Base-by-base conservation (phyloP, 805 yeast genomes). In the Lipomyces yamadae region DNA sequence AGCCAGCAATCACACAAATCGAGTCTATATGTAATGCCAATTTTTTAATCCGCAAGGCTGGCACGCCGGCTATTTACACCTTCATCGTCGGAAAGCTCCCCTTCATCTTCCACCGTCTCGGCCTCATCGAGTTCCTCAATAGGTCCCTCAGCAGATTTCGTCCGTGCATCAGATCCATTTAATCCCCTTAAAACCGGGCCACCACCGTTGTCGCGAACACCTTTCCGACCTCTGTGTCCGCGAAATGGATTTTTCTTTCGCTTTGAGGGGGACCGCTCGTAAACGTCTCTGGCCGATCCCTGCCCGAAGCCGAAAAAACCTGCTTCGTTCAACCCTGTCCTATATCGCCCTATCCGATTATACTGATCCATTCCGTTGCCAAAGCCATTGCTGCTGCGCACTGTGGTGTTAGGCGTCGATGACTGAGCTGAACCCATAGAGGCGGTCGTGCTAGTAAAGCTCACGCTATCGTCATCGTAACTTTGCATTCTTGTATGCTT, bases 41-140 rank as follows among this genome's bases (percentile, higher is more conserved):
- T 24, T 13, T 11, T 15, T 42, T 42, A 42, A 42, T 42, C 48
- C 8, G 48, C 48, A 24, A 42, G 48, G n/a, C 48, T 42, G n/a
- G 48, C n/a, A 42, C 48, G 48, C 24, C 48, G 15, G 6, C 48
- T 42, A 24, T 52, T 52, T n/a, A 50, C 70, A 6, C 32, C 72
- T 42, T 58, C 71, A 15, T 58, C 63, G 29, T 71, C 72, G 10
- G 59, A 64, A 32, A 37, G 60, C 34, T 68, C 73, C 13, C 52
- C 72, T 39, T 60, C 73, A 29, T 67, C 69, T 33, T 56, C 66
- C 29, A 55, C 63, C 7, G 58, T 56, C 34, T 54, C 64, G 30
- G 65, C 53, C 63, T 63, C 70, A 35, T 62, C 69, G 15, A 60
- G 62, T 15, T 68, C 72, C 24, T 66, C 73, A 11, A 58, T 63